phyloP scores from a whole-genome alignment of 805 yeast species.

The Citeromyces nyonsensis region DNA sequence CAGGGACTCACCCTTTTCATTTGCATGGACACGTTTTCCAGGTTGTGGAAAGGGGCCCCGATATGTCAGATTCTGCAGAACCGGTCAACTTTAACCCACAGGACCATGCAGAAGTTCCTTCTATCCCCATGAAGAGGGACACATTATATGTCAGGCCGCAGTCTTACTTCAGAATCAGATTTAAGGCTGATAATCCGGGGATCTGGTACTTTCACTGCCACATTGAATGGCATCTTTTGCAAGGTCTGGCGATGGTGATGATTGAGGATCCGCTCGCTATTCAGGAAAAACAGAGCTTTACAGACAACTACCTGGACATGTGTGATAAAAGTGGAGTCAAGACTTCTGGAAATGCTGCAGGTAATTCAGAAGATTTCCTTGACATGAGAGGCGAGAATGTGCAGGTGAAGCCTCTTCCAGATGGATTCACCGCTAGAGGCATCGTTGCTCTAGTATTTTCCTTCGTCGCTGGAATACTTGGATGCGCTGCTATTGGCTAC shows the following conservation, averaged over 20 bases:
- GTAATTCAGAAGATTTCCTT: constrained; percentile 41
- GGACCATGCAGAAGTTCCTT: no score
- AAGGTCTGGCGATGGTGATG: constrained; percentile 73
- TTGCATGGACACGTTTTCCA: constrained; percentile 92
- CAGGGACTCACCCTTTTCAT: constrained; percentile 96
- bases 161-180: constrained; percentile 75
- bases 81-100: constrained; percentile 41
- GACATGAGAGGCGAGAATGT: constrained; percentile 65
- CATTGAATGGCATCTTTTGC: constrained; percentile 95
- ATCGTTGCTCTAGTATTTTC: constrained; percentile 89
- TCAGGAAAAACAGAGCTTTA: constrained; percentile 43
- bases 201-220: constrained; percentile 99
- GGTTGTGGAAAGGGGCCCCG: constrained; percentile 55
- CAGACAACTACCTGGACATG: constrained; percentile 40
- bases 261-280: constrained; percentile 74
- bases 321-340: constrained; percentile 45
- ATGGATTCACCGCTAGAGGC: constrained; percentile 91
- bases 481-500: constrained; percentile 58
- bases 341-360: constrained; percentile 80
- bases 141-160: constrained; percentile 65
- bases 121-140: constrained; percentile 84
- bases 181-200: constrained; percentile 91
- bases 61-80: constrained; percentile 44
- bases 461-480: constrained; percentile 70
- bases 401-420: constrained; percentile 55